phyloP scores from a whole-genome alignment of 140 eudicot species.

The Eryngium alpinum region DNA sequence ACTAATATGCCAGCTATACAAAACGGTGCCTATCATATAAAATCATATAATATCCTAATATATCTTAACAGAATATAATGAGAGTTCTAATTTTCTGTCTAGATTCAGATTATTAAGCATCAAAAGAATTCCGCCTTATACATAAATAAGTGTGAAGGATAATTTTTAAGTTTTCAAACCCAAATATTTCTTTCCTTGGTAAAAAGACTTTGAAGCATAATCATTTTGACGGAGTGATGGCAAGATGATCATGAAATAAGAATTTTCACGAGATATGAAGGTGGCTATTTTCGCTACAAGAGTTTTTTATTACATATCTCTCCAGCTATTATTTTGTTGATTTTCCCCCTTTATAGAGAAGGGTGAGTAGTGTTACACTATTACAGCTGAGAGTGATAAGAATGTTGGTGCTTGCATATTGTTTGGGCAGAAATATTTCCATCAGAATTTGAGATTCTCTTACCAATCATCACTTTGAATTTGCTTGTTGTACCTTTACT shows the following conservation, averaged over 20 bases:
- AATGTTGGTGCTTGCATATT: not conserved
- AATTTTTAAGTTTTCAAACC: not conserved
- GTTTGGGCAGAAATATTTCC: too few relatives aligned
- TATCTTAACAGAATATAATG: too few relatives aligned
- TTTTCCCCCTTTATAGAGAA: not conserved
- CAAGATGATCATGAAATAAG: not conserved
- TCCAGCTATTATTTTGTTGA: not conserved
- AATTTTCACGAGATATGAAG: not conserved
- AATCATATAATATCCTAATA: too few relatives aligned
- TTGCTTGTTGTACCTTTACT: not conserved
- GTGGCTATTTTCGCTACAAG: not conserved
- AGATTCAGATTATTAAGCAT: not conserved
- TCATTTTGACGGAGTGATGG: not conserved
- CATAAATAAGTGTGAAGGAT: not conserved
- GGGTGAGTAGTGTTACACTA: not conserved
- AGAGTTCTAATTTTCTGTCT: not conserved
- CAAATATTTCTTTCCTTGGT: not conserved
- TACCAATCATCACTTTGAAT: not conserved
- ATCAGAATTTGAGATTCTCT: too few relatives aligned
- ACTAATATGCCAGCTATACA: too few relatives aligned
- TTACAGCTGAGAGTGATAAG: not conserved
- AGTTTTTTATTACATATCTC: not conserved
- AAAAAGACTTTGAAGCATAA: not conserved
- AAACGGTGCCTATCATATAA: too few relatives aligned
- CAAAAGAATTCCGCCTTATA: not conserved